Conservation (phyloP, 305 asterid genomes). For the Fraxinus baroniana region DNA sequence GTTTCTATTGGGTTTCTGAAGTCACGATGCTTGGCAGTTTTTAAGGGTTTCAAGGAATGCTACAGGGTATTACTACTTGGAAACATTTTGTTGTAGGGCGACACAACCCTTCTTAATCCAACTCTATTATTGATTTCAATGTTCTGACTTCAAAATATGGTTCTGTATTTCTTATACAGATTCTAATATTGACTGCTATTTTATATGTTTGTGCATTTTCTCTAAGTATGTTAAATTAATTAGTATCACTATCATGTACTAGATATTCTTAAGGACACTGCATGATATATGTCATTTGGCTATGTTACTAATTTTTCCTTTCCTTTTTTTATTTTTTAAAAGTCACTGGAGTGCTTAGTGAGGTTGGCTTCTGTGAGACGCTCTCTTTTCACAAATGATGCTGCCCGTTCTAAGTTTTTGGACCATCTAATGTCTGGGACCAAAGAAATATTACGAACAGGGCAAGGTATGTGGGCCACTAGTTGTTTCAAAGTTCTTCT, state of each 20-base stretch:
- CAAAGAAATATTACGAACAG: conserved; percentile 83
- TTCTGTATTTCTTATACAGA: background rate
- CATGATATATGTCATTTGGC: background rate
- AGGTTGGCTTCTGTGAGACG: conserved; percentile 95
- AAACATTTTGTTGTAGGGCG: background rate
- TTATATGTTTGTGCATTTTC: background rate
- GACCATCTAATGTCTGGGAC: conserved; percentile 96
- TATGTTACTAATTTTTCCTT: background rate
- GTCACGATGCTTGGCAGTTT: background rate
- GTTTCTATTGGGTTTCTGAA: background rate
- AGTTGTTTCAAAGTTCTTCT: conserved; percentile 15
- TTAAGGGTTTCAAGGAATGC: conserved; percentile 4
- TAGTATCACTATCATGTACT: background rate
- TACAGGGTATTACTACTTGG: conserved; percentile 8
- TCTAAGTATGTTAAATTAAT: background rate
- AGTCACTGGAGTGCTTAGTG: conserved; percentile 97
- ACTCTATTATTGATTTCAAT: background rate
- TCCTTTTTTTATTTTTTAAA: background rate
- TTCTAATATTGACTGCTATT: background rate
- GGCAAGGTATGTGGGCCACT: conserved; percentile 61
- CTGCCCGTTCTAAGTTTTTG: conserved; percentile 83
- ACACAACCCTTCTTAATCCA: conserved; percentile 2
- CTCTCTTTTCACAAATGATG: conserved; percentile 85
- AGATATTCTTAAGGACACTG: background rate
- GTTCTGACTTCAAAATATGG: background rate